Percentiles rank a stretch among this genome's conserved stretches.
phyloP scores from a whole-genome alignment of 768 basidiomycete genomes.

The Suillus paluster region DNA sequence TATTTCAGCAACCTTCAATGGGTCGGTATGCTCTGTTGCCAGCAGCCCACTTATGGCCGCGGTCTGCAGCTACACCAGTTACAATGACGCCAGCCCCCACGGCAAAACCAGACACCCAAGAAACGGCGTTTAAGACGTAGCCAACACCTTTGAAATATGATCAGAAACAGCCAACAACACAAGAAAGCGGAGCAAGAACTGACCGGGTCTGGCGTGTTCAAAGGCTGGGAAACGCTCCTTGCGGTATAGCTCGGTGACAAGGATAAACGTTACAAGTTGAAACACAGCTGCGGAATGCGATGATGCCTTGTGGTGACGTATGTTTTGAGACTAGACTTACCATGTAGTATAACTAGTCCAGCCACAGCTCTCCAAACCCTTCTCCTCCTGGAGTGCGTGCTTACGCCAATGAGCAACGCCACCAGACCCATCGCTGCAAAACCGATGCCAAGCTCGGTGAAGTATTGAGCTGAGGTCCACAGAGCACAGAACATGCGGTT shows the following conservation, averaged over 20 bases:
- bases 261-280: constrained; percentile 62
- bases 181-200: constrained; percentile 15
- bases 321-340: constrained; percentile 35
- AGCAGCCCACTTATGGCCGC: constrained; percentile 69
- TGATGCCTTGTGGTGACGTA: neutral
- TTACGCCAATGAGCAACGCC: constrained; percentile 68
- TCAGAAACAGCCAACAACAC: neutral
- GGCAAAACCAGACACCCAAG: constrained; percentile 63
- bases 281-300: constrained; percentile 47
- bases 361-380: constrained; percentile 80
- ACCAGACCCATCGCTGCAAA: constrained; percentile 62
- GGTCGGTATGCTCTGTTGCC: constrained; percentile 69
- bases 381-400: constrained; percentile 71
- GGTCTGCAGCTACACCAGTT: constrained; percentile 60
- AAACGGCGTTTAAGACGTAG: constrained; percentile 60
- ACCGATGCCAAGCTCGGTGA: constrained; percentile 65
- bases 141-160: constrained; percentile 51
- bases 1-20: constrained; percentile 19
- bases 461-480: constrained; percentile 75
- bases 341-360: constrained; percentile 63
- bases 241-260: constrained; percentile 66
- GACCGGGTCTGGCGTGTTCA: constrained; percentile 63
- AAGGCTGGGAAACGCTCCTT: constrained; percentile 53
- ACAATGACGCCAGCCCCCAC: constrained; percentile 57
- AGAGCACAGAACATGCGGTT: constrained; percentile 63